Evolutionary conservation across 169 alveolate genomes (phyloP), one percentile per base, ranked within the genome.

Genomic region (Cryptosporidium tyzzeri): DNA sequence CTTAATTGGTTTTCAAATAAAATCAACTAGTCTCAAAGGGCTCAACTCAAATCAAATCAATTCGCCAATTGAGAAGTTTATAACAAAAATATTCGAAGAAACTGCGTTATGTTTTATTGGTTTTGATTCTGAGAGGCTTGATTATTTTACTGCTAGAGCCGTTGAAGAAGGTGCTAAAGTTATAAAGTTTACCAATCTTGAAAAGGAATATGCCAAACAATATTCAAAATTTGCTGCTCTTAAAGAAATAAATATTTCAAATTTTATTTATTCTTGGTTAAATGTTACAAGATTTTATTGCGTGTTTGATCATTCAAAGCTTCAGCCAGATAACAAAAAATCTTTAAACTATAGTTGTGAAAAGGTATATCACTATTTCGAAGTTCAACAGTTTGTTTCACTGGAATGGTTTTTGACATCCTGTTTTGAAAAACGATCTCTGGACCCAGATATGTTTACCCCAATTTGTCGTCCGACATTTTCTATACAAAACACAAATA

Each of bases 111-210:
- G 89, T 45, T 80, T 80, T 44, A 14, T 80, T 21, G 89, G 89
- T 12, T 80, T 80, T 23, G 89, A 80, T 29, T n/a, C 80, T 37
- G 89, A 80, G 31, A 80, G 75, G 50, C 75, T 26, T 45, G 89
- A 80, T 18, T 80, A 80, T 48, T 80, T 80, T 41, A 23, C 80
- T 48, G 74, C 73, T 0, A 80, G 89, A 23, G 89, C 89, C 1
- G 31, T 26, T 44, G 89, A 80, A 62, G 89, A 80, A 44, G 89
- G 89, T 39, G 89, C 89, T 6, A 80, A 80, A 23, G 75, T 80
- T 9, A 58, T 80, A 4, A 65, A 50, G 7, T 18, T 80, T 3
- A 33, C 26, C 14, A 29, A 35, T 26, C 39, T 80, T 26, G 80
- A 80, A 65, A 80, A 6, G 26, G 89, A 65, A 80, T 62, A 41